These are phyloP conservation scores for Onygenales sp. DNA, from an alignment of 2,329 filamentous ascomycete genomes.

Conservation along the genomic window DNA sequence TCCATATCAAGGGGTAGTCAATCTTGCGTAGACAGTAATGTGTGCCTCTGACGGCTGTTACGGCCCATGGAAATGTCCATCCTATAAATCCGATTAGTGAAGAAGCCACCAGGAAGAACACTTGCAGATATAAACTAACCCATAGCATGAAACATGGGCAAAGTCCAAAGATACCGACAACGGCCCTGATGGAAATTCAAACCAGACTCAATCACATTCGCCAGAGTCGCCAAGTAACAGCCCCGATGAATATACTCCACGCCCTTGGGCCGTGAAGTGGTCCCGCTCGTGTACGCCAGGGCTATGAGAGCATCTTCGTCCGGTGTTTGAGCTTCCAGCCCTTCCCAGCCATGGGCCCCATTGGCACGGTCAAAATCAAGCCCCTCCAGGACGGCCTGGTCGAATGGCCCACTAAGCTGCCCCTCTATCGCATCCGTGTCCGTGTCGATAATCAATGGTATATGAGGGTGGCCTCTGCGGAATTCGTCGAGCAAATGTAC, in stretches of 20 bases:
- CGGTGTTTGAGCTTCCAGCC: constrained; percentile 57
- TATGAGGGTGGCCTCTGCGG: constrained; percentile 47
- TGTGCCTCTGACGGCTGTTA: constrained; percentile 89
- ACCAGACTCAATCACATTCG: constrained; percentile 79
- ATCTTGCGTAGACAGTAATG: constrained; percentile 93
- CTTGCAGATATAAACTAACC: constrained; percentile 26
- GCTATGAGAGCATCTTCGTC: constrained; percentile 77
- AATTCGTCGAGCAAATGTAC: constrained; percentile 59
- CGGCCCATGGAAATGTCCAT: constrained; percentile 86
- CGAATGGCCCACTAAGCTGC: constrained; percentile 67
- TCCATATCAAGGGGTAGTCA: constrained; percentile 90
- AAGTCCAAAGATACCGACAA: constrained; percentile 80
- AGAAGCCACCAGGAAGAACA: constrained; percentile 51
- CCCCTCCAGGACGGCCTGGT: constrained; percentile 74
- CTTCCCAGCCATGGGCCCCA: constrained; percentile 65
- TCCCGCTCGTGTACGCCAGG: constrained; percentile 88
- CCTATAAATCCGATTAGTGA: constrained; percentile 21
- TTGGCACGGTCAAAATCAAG: constrained; percentile 58
- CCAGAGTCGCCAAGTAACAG: constrained; percentile 73
- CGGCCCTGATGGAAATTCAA: constrained; percentile 61
- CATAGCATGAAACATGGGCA: constrained; percentile 73
- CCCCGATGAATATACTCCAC: constrained; percentile 87
- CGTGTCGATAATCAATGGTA: constrained; percentile 69
- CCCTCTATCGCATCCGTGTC: constrained; percentile 74
- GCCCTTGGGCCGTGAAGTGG: constrained; percentile 84